Evolutionary conservation across 139 green algal genomes (phyloP).

Genomic region (Trebouxia sp.): DNA sequence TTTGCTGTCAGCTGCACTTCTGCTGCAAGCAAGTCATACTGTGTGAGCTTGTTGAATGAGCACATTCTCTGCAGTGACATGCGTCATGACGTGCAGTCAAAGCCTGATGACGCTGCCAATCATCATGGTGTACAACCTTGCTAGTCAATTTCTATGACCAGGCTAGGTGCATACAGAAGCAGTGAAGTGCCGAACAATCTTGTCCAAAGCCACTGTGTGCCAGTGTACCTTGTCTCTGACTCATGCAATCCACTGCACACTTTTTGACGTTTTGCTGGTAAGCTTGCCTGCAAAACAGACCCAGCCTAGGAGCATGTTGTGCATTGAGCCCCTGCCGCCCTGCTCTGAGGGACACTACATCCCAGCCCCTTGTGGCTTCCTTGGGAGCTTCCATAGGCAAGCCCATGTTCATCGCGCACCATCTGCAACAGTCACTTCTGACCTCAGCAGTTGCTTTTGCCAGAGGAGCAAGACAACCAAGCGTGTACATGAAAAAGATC

Average conservation of each 20-base stretch:
- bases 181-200: too few relatives aligned
- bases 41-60: neutral
- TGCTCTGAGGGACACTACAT: slow-evolving; percentile 41
- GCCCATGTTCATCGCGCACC: slow-evolving; percentile 46
- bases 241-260: neutral
- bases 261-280: neutral
- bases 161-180: too few relatives aligned
- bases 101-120: too few relatives aligned
- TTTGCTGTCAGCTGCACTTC: too few relatives aligned
- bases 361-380: slow-evolving; percentile 45
- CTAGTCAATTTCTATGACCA: too few relatives aligned
- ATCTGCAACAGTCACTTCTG: slow-evolving; percentile 26
- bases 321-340: slow-evolving; percentile 38
- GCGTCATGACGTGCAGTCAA: neutral
- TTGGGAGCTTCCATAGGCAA: slow-evolving; percentile 62
- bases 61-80: neutral
- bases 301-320: slow-evolving; percentile 42
- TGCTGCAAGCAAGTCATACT: neutral
- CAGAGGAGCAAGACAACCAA: neutral
- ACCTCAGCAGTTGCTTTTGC: neutral
- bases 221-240: too few relatives aligned
- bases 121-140: too few relatives aligned
- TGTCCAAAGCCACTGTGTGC: too few relatives aligned
- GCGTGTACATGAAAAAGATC: too few relatives aligned
- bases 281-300: slow-evolving; percentile 66